Conservation (phyloP, 2,329 filamentous ascomycete genomes). For the Paecilomyces niveus region DNA sequence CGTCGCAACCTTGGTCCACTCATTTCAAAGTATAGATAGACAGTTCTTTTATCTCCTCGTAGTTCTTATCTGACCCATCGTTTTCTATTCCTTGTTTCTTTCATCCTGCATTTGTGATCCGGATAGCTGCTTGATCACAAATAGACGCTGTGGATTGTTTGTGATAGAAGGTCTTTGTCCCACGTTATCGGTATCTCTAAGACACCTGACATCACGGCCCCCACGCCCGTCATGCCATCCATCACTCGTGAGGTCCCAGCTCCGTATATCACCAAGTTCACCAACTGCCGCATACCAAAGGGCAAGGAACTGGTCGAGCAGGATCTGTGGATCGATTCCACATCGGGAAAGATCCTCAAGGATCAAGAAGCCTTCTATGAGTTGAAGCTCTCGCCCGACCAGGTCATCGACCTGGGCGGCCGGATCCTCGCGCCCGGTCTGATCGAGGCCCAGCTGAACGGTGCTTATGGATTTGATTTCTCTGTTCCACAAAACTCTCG, state of each 20-base stretch:
- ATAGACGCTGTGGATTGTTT: background rate
- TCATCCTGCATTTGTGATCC: background rate
- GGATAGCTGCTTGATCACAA: background rate
- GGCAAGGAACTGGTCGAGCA: conserved; percentile 61
- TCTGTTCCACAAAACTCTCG: conserved; percentile 63
- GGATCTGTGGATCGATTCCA: conserved; percentile 83
- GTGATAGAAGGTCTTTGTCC: background rate
- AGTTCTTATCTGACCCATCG: background rate
- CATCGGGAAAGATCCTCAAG: conserved; percentile 72
- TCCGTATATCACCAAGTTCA: conserved; percentile 70
- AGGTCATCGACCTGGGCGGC: conserved; percentile 70
- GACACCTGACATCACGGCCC: background rate
- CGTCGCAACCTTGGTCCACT: background rate
- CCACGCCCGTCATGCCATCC: conserved; percentile 25
- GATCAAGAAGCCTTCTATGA: conserved; percentile 54
- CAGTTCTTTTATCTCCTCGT: background rate
- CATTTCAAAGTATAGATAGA: background rate
- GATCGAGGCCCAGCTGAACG: conserved; percentile 88
- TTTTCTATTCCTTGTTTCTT: background rate
- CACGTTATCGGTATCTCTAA: background rate
- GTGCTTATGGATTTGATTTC: conserved; percentile 89
- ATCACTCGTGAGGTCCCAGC: conserved; percentile 21
- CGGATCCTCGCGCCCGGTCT: conserved; percentile 79
- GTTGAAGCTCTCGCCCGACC: conserved; percentile 52
- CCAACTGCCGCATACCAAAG: conserved; percentile 73